Percentiles rank a stretch among this genome's conserved stretches.
Evolutionary conservation across 2,329 filamentous ascomycete species (phyloP).

Genomic region (Talaromyces sp.): DNA sequence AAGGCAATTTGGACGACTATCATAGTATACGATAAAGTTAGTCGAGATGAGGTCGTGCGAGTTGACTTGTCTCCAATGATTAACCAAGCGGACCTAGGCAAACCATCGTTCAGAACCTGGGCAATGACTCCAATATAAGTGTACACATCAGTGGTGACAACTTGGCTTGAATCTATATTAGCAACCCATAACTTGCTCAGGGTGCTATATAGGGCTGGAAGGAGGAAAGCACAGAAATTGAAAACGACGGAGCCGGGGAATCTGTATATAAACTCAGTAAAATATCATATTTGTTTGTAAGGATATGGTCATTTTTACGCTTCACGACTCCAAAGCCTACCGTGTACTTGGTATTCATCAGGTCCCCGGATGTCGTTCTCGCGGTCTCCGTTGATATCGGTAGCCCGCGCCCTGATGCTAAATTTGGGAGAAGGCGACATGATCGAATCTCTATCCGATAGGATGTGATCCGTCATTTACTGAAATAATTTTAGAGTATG

Average conservation of each 20-base stretch:
- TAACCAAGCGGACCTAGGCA: constrained; percentile 64
- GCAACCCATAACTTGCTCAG: constrained; percentile 54
- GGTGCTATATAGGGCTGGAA: background rate
- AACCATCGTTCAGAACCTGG: constrained; percentile 68
- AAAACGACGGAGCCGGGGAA: background rate
- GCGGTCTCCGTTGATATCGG: background rate
- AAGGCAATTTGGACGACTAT: constrained; percentile 52
- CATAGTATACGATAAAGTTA: constrained; percentile 59
- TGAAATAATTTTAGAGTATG: background rate
- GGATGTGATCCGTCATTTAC: background rate
- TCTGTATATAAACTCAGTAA: background rate
- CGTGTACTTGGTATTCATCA: background rate
- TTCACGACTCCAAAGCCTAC: background rate
- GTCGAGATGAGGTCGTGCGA: constrained; percentile 46
- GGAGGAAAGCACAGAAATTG: background rate
- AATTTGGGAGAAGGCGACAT: background rate
- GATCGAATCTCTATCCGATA: background rate
- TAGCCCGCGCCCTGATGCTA: background rate
- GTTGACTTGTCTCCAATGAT: constrained; percentile 63
- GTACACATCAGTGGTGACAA: constrained; percentile 62
- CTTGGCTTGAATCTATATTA: constrained; percentile 58
- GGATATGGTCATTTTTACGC: background rate
- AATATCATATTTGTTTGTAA: background rate
- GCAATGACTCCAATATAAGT: constrained; percentile 65
- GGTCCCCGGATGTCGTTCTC: background rate